Conservation (phyloP, 345 rosid genomes). For the Populus davidiana region DNA sequence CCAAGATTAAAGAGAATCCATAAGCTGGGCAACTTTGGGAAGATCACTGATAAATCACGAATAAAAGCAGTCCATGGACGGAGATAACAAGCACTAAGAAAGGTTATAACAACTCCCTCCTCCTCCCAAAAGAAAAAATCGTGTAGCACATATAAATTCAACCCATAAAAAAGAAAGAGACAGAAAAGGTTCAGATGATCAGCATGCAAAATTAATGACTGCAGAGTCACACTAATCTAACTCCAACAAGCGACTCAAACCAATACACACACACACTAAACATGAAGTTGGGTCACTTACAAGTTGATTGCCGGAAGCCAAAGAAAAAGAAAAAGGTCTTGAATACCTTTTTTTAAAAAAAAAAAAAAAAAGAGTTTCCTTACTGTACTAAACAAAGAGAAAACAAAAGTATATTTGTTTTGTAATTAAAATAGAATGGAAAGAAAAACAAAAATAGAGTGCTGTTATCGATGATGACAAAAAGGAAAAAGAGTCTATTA, state of each 20-base stretch:
- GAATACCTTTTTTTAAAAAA: neutral
- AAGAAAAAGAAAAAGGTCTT: neutral
- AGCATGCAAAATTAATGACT: neutral
- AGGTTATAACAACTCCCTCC: no score
- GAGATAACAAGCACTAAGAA: neutral
- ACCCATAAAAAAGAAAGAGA: no score
- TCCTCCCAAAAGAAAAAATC: neutral
- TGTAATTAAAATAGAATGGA: neutral
- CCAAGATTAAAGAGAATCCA: neutral
- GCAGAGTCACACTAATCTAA: neutral
- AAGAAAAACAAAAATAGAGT: neutral
- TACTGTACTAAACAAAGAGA: neutral
- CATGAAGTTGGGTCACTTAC: neutral
- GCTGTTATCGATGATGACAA: neutral
- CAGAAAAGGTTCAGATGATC: neutral
- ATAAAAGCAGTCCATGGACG: neutral
- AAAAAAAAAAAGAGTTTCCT: no score
- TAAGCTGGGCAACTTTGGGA: neutral
- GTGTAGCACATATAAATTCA: no score
- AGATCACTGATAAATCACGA: neutral
- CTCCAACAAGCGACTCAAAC: neutral
- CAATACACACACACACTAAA: neutral
- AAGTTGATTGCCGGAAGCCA: neutral
- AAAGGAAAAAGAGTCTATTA: no score
- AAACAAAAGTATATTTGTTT: neutral